Conservation (phyloP, 352 stramenopile genomes). For the Blastocystis sp. region DNA sequence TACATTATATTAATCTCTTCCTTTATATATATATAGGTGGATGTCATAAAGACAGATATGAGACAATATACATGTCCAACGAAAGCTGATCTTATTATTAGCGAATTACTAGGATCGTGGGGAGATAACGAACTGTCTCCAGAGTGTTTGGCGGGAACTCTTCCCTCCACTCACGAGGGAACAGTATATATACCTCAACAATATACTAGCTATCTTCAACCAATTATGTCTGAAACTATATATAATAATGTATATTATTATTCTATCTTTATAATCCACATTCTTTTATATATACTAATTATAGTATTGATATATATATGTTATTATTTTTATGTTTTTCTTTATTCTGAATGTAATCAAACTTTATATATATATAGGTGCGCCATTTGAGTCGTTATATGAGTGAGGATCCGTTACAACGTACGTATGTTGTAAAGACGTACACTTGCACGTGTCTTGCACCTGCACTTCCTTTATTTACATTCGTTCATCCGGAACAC, state of each 20-base stretch:
- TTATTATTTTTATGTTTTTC: no score
- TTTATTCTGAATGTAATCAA: no score
- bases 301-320: no score
- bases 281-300: conserved; percentile 29
- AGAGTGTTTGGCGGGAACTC: conserved; percentile 81
- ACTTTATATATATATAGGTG: conserved; percentile 3
- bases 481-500: conserved; percentile 71
- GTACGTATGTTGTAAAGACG: conserved; percentile 82
- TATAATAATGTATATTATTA: conserved; percentile 63
- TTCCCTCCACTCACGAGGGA: conserved; percentile 61
- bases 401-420: conserved; percentile 55
- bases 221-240: conserved; percentile 74
- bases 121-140: conserved; percentile 94
- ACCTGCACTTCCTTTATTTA: conserved; percentile 67
- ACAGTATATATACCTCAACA: conserved; percentile 65
- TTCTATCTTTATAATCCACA: background rate
- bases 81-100: conserved; percentile 77
- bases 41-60: conserved; percentile 64
- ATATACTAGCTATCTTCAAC: conserved; percentile 77
- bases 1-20: conserved; percentile 51
- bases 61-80: conserved; percentile 55
- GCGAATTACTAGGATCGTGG: conserved; percentile 80
- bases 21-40: no score
- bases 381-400: background rate
- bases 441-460: conserved; percentile 67